Base-by-base conservation (phyloP, 352 stramenopile species). In the Paralagenidium karlingii region DNA sequence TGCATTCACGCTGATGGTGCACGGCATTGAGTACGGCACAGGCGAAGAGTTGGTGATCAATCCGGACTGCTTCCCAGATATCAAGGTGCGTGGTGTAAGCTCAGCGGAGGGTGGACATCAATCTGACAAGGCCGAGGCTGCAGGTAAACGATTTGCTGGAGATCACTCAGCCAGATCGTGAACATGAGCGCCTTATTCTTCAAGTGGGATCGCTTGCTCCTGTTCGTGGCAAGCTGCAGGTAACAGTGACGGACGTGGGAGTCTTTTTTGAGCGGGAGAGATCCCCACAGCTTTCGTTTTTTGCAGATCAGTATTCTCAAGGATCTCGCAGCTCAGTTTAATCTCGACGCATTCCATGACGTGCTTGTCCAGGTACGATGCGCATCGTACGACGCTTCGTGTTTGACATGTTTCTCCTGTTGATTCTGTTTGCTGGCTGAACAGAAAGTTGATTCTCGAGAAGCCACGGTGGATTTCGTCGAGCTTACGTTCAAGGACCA, bases 401-500 rank as follows among this genome's bases (percentile, higher is more conserved):
- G 8, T 24, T 16, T 34, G 12, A 2, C 34, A 27, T 18, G 11
- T 13, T 40, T 13, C 5, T 11, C 13, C 16, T 45, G 25, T 13
- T n/a, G 10, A 45, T 12, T 11, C 10, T 48, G 30, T 7, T 36
- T 36, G 19, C 16, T 36, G 22, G 16, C 30, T 3, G 22, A 36
- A 36, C 7, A 64, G n/a, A 63, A 65, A 16, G 60, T 89, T 9
- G 60, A 86, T 5, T 60, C 55, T 13, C 49, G 51, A 0, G 62
- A 82, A 13, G 65, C 84, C 12, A 62, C 53, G 1, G 60, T 82
- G 31, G 80, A 94, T 44, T 94, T 83, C 43, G 64, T 95, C 37
- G 82, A 95, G 58, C 37, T 94, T 29, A 82, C 68, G 28, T 91
- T 94, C 47, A 89, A 90, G 43, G 78, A 92, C 60, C 79, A 96